phyloP scores from a whole-genome alignment of 1,139 yeast genomes.

The Suhomyces bokatorum region DNA sequence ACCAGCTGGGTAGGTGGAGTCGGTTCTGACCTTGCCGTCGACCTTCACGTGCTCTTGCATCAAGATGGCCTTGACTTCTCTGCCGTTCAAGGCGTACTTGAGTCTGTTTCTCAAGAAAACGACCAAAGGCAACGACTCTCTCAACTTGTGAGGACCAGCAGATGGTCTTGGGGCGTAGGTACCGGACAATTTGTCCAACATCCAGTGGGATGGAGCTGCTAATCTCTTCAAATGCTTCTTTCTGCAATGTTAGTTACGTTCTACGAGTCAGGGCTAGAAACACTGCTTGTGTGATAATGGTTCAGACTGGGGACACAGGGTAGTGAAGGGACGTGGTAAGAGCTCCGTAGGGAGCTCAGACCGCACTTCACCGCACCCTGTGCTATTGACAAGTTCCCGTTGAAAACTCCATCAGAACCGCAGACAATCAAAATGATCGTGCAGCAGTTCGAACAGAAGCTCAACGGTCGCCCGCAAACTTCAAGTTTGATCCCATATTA shows the following conservation, averaged over 20 bases:
- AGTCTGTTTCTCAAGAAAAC: slow-evolving; percentile 99
- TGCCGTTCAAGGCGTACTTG: slow-evolving; percentile 98
- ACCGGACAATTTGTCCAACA: slow-evolving; percentile 99
- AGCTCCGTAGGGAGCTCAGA: no score
- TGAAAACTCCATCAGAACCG: background rate
- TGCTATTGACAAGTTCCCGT: no score
- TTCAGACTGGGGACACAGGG: background rate
- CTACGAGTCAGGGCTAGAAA: slow-evolving; percentile 9
- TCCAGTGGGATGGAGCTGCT: slow-evolving; percentile 99
- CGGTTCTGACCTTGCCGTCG: slow-evolving; percentile 99
- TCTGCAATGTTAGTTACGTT: slow-evolving; percentile 35
- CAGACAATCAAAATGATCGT: no score
- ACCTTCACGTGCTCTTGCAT: slow-evolving; percentile 99
- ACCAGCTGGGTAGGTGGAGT: slow-evolving; percentile 98
- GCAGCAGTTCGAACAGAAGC: no score
- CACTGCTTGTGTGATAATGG: slow-evolving; percentile 9
- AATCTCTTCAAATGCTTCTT: slow-evolving; percentile 98
- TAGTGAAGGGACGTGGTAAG: no score
- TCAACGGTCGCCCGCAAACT: background rate
- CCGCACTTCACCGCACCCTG: no score
- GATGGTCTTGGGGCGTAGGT: slow-evolving; percentile 99
- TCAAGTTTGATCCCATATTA: slow-evolving; percentile 13
- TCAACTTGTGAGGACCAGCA: slow-evolving; percentile 99
- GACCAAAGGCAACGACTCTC: slow-evolving; percentile 98
- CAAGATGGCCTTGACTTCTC: slow-evolving; percentile 98